phyloP scores from a whole-genome alignment of 768 basidiomycete genomes.

The Tylopilus cervinicoccineus region DNA sequence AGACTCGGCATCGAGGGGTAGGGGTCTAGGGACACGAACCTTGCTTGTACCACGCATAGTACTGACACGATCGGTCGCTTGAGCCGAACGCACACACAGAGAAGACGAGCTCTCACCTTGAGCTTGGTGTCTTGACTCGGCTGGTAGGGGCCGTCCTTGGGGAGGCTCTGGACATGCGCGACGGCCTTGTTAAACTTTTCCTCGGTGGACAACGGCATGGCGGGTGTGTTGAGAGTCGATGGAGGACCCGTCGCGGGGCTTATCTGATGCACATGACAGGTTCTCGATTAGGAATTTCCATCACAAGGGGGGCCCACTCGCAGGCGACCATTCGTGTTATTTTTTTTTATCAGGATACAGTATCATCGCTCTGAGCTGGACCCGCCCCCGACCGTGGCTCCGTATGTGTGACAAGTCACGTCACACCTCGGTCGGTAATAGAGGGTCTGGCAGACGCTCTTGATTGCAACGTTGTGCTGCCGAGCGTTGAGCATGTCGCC shows the following conservation, averaged over 20 bases:
- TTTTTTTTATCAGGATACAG: no score
- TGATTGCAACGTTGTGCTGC: slow-evolving; percentile 15
- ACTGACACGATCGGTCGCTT: slow-evolving; percentile 44
- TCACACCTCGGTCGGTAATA: slow-evolving; percentile 14
- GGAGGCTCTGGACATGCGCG: slow-evolving; percentile 59
- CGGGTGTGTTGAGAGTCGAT: slow-evolving; percentile 6
- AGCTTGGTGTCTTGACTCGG: slow-evolving; percentile 74
- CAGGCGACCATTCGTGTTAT: no score
- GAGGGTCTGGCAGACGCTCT: background rate
- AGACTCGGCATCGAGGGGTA: background rate
- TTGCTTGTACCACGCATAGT: slow-evolving; percentile 95
- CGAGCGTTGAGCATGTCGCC: slow-evolving; percentile 21
- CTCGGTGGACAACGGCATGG: slow-evolving; percentile 46
- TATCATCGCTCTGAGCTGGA: no score
- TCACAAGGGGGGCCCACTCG: slow-evolving; percentile 1
- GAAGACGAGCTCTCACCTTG: slow-evolving; percentile 51
- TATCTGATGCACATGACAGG: slow-evolving; percentile 18
- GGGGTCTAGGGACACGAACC: slow-evolving; percentile 43
- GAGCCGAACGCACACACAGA: slow-evolving; percentile 2
- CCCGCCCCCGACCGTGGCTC: no score
- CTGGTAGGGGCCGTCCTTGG: slow-evolving; percentile 70
- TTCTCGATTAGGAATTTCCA: slow-evolving; percentile 15
- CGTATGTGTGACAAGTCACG: slow-evolving; percentile 23
- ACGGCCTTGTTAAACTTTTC: slow-evolving; percentile 78
- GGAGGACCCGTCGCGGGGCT: background rate